Evolutionary conservation across 2,329 filamentous ascomycete species (phyloP), one percentile per base, ranked within the genome.

Genomic region (Zymoseptoria ardabiliae): DNA sequence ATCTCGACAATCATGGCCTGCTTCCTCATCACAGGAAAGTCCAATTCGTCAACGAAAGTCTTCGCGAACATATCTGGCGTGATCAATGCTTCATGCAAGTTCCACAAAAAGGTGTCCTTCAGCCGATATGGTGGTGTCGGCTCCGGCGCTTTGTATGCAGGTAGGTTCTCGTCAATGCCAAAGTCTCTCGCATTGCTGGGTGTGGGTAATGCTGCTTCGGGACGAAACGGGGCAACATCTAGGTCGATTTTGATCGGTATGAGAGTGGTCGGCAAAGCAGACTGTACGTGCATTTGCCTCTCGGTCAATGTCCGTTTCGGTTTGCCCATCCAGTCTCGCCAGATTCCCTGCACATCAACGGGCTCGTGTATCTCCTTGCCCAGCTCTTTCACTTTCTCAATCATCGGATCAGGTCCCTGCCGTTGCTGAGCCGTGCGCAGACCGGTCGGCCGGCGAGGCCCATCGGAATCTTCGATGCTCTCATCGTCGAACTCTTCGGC

Each of bases 61-160:
- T 89, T 84, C n/a, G 94, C 94, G 72, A 97, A 99, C 70, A 96
- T 89, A 71, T 99, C 94, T 0, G 94, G 96, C 0, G 94, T 99
- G 55, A 92, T 89, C 60, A 97, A 79, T 0, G 90, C 89, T 77
- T 99, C 94, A 75, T 97, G 93, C 13, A 99, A 81, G 69, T 99
- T 99, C 94, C 94, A 99, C 56, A 97, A 77, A 69, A 99, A 97
- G n/a, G 90, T 88, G 69, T 99, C 94, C 69, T 95, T 91, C 59
- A 99, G 80, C 63, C 94, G 85, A 75, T 91, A 97, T 2, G 90
- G 88, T 0, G 91, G 86, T 13, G 91, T 91, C 62, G 84, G 76
- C 63, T 97, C 93, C 58, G 88, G 88, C 58, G 83, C 81, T 69
- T 87, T 87, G 76, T 95, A 97, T 58, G 91, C 86, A 13, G 90